Percentiles rank a stretch among this genome's conserved stretches.
phyloP scores from a whole-genome alignment of 2,329 filamentous ascomycete genomes.

The Pseudogymnoascus sp. region DNA sequence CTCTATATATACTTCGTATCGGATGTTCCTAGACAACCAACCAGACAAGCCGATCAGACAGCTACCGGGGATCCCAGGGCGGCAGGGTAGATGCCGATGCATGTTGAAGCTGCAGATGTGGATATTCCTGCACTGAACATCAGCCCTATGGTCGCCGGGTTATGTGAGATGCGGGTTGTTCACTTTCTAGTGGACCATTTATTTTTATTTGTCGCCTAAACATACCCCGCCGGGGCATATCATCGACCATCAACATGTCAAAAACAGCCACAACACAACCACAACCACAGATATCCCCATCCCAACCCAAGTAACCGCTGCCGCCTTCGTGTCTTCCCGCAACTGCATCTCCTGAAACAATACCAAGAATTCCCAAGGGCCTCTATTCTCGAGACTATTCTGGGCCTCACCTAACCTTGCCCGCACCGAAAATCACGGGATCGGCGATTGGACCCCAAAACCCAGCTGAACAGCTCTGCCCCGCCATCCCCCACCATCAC shows the following conservation, averaged over 20 bases:
- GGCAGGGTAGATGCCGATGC: neutral
- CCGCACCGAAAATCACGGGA: neutral
- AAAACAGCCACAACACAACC: neutral
- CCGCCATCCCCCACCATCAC: neutral
- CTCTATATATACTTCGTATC: neutral
- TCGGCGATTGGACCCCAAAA: neutral
- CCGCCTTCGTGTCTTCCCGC: neutral
- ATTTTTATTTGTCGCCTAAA: constrained; percentile 3
- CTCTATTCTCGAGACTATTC: neutral
- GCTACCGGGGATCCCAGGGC: neutral
- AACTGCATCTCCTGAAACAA: neutral
- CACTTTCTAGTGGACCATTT: neutral
- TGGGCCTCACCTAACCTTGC: neutral
- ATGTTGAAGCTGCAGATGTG: neutral
- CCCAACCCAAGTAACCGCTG: neutral
- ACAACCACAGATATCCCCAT: neutral
- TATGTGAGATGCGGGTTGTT: neutral
- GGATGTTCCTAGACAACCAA: neutral
- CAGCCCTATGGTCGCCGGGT: neutral
- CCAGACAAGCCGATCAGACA: neutral
- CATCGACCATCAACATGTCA: neutral
- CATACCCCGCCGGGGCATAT: constrained; percentile 5
- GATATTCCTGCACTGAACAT: neutral
- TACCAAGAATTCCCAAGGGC: neutral
- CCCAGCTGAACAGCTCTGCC: neutral